Conservation (phyloP, 352 stramenopile species). For the Pythium volutum region DNA sequence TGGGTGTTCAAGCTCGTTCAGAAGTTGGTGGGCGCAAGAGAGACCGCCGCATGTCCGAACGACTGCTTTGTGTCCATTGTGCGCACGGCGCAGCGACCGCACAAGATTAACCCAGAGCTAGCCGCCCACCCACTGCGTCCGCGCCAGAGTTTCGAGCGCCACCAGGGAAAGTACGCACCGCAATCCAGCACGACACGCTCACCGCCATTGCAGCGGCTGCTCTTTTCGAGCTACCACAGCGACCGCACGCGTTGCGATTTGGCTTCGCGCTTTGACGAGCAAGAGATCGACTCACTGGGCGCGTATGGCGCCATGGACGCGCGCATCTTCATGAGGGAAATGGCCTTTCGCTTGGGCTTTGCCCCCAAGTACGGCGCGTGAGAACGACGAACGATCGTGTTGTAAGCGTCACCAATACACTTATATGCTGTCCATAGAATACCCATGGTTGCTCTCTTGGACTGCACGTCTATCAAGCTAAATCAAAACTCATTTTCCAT, state of each 20-base stretch:
- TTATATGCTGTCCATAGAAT: too few species aligned
- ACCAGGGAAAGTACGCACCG: slow-evolving; percentile 44
- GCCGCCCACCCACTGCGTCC: slow-evolving; percentile 48
- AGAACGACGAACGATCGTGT: neutral
- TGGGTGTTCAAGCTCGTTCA: slow-evolving; percentile 47
- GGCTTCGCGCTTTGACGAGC: slow-evolving; percentile 44
- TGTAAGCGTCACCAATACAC: too few species aligned
- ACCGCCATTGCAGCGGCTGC: slow-evolving; percentile 20
- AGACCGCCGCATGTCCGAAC: slow-evolving; percentile 24
- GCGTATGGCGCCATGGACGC: slow-evolving; percentile 71
- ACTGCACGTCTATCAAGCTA: too few species aligned
- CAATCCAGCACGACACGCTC: slow-evolving; percentile 1
- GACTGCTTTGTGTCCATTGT: slow-evolving; percentile 46
- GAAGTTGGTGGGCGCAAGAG: slow-evolving; percentile 6
- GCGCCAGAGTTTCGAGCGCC: slow-evolving; percentile 63
- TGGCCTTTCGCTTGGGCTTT: slow-evolving; percentile 72
- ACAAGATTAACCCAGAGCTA: slow-evolving; percentile 1
- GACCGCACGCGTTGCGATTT: slow-evolving; percentile 66
- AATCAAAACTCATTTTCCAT: too few species aligned
- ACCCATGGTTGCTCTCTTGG: too few species aligned
- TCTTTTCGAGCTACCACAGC: slow-evolving; percentile 54
- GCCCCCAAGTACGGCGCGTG: slow-evolving; percentile 77
- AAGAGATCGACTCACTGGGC: slow-evolving; percentile 42
- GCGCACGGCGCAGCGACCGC: slow-evolving; percentile 27
- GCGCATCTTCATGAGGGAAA: slow-evolving; percentile 72